Conservation (phyloP, 2,329 filamentous ascomycete species). For the Clonostachys chloroleuca region DNA sequence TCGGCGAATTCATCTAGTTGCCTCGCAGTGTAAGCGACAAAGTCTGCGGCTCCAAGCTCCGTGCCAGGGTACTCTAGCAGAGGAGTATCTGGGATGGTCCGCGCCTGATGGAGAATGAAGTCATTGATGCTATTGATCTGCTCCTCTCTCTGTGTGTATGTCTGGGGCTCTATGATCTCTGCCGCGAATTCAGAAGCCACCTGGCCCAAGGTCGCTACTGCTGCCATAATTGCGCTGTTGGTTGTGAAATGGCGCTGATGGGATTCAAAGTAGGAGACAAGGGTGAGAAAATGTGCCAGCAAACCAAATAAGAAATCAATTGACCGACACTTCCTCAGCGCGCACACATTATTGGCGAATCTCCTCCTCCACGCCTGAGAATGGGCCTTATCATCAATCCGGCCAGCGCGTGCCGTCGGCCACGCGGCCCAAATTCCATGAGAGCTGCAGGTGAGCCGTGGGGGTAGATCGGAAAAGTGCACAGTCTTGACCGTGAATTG, state of each 20-base stretch:
- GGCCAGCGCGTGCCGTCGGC: no score
- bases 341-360: background rate
- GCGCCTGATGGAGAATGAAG: conserved; percentile 10
- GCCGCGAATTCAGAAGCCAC: no score
- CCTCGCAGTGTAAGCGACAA: conserved; percentile 13
- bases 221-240: no score
- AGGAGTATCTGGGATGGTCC: conserved; percentile 10
- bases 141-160: background rate
- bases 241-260: no score
- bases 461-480: no score
- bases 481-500: no score
- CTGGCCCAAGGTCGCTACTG: no score
- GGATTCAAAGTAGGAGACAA: no score
- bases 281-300: no score
- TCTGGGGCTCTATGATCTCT: no score
- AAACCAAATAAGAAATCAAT: no score
- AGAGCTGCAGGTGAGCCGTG: conserved; percentile 3
- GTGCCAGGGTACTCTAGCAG: conserved; percentile 13
- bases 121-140: conserved; percentile 13
- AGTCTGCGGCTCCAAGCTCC: conserved; percentile 9
- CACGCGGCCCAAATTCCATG: conserved; percentile 1
- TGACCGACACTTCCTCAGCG: no score
- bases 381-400: conserved; percentile 3
- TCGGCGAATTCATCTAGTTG: conserved; percentile 14
- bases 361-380: background rate